Evolutionary conservation across 257 asterid species (phyloP).

Genomic region (Dorcoceras hygrometricum): DNA sequence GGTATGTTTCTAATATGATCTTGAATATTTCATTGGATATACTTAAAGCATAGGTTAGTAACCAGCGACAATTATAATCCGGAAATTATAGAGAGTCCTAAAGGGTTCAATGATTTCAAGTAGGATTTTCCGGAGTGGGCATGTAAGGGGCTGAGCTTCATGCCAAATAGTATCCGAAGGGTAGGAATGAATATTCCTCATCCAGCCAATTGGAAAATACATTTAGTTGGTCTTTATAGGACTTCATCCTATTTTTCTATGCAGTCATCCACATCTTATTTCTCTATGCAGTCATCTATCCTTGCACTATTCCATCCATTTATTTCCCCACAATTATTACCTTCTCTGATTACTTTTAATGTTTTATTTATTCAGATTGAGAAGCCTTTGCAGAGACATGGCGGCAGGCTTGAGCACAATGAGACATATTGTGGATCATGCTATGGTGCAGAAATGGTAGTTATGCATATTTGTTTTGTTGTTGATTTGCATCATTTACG

Average conservation of each 20-base stretch:
- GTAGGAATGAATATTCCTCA: neutral
- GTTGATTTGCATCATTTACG: conserved; percentile 4
- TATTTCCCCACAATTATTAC: conserved; percentile 10
- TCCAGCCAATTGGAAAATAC: neutral
- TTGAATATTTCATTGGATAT: neutral
- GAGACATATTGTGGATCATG: conserved; percentile 98
- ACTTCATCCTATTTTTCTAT: conserved; percentile 1
- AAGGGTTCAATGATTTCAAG: no score
- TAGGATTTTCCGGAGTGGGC: conserved; percentile 11
- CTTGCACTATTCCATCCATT: conserved; percentile 16
- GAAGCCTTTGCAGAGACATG: conserved; percentile 95
- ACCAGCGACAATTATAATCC: no score
- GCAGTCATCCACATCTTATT: conserved; percentile 1
- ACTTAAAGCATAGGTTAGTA: neutral
- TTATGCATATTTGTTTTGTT: conserved; percentile 18
- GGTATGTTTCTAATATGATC: conserved; percentile 13
- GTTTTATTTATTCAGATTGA: conserved; percentile 59
- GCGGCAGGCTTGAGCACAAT: conserved; percentile 93
- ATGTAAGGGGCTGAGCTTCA: neutral
- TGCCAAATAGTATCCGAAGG: neutral
- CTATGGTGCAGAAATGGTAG: conserved; percentile 94
- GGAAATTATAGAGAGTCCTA: no score
- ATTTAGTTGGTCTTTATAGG: neutral
- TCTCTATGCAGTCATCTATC: conserved; percentile 7
- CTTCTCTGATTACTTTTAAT: conserved; percentile 7